Base-by-base conservation (phyloP, 2,329 filamentous ascomycete genomes). In the Monilinia fructigena region DNA sequence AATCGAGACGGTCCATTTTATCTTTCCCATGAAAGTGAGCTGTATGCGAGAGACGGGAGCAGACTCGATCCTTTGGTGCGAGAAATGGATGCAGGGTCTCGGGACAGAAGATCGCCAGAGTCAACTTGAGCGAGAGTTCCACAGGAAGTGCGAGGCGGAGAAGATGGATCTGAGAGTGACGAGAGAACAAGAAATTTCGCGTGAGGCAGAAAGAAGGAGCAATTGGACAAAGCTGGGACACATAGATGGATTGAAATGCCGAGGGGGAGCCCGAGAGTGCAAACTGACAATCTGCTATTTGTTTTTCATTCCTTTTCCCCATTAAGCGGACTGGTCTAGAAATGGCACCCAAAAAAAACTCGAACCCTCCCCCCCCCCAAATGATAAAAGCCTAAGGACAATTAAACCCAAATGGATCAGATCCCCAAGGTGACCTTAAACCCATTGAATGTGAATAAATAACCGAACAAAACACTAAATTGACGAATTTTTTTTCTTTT, bases 1-100 rank as follows among this genome's bases (percentile, higher is more conserved):
- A n/a, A 18, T 7, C 2, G 5, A 1, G 14, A 8, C 4, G 16
- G 1, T 4, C 16, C 12, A 14, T 8, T 2, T 8, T 4, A 3
- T 2, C 3, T n/a, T 58, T 40, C 11, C 40, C 3, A 16, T n/a
- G 26, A n/a, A 59, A 10, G 55, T 31, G 4, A 59, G 42, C 26
- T 31, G 11, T 31, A 11, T 59, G 40, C 11, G 40, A 8, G 26
- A 31, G 20, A 8, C n/a, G 11, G 40, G 55, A 31, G 8, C 0
- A 3, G 40, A 20, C 18, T n/a, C 40, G 1, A 3, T n/a, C 14
- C 26, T 59, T n/a, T 59, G 55, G 55, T 59, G 55, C 26, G 40
- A 59, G 16, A 18, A 4, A 42, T 45, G 3, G 18, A n/a, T 58
- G 26, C 18, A 47, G 8, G 10, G 35, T 8, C 2, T 16, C 2